phyloP scores from a whole-genome alignment of 1,284 basidiomycete genomes.

The Phellinidium pouzarii region DNA sequence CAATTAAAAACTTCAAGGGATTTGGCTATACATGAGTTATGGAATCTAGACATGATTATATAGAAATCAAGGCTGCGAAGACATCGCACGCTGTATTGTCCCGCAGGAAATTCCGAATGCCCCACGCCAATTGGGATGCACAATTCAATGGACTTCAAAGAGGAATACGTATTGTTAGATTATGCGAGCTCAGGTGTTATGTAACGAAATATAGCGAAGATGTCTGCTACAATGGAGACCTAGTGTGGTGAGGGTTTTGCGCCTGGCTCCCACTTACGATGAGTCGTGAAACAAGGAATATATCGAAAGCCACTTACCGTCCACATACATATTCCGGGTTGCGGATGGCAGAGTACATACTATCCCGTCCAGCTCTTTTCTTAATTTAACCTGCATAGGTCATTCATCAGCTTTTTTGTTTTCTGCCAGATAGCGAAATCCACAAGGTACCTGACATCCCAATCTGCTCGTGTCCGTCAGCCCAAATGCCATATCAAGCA shows the following conservation, averaged over 20 bases:
- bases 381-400: constrained; percentile 80
- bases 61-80: no score
- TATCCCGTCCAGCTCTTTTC: constrained; percentile 81
- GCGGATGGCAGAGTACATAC: constrained; percentile 84
- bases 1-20: no score
- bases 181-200: background rate
- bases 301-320: constrained; percentile 50
- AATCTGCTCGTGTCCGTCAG: constrained; percentile 87
- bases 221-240: background rate
- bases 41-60: no score
- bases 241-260: constrained; percentile 3
- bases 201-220: background rate
- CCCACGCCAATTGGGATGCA: no score
- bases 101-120: no score
- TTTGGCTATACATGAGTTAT: no score
- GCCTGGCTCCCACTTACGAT: background rate
- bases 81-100: no score
- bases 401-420: constrained; percentile 29
- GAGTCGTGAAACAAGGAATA: background rate
- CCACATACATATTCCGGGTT: constrained; percentile 96
- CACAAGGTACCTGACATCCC: constrained; percentile 39
- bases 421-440: background rate
- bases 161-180: background rate
- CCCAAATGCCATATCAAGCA: constrained; percentile 97
- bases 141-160: background rate